phyloP scores from a whole-genome alignment of 768 basidiomycete species.

The Myochromella boudieri region DNA sequence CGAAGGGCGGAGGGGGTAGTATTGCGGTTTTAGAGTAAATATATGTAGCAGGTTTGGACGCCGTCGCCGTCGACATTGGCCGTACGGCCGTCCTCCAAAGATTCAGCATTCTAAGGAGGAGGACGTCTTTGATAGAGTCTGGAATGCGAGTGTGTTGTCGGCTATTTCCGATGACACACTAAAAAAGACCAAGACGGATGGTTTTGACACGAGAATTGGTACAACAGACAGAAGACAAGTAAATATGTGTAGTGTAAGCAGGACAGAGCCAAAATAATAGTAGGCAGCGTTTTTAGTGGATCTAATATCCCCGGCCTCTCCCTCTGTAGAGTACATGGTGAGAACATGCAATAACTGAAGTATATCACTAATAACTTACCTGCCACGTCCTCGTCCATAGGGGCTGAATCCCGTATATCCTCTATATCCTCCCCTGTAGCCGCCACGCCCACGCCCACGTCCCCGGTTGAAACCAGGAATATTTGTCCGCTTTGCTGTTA shows the following conservation, averaged over 20 bases:
- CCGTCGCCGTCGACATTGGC: constrained; percentile 44
- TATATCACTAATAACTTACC: constrained; percentile 42
- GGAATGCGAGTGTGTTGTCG: not conserved
- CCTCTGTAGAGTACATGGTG: constrained; percentile 14
- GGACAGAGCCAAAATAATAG: not conserved
- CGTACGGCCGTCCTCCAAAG: constrained; percentile 36
- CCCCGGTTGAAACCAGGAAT: constrained; percentile 89
- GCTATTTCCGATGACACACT: constrained; percentile 10
- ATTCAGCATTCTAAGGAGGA: constrained; percentile 39
- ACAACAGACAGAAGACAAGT: constrained; percentile 12
- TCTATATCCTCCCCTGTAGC: constrained; percentile 50
- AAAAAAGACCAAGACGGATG: no score
- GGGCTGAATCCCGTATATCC: constrained; percentile 56
- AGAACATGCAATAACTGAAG: not conserved
- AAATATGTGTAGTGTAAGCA: constrained; percentile 16
- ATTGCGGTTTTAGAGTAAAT: constrained; percentile 75
- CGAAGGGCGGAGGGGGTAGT: constrained; percentile 44
- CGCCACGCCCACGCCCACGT: constrained; percentile 72
- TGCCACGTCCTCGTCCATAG: constrained; percentile 68
- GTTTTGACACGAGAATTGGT: no score
- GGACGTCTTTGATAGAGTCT: no score
- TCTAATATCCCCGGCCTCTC: constrained; percentile 73
- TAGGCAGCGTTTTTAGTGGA: constrained; percentile 12
- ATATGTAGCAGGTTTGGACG: constrained; percentile 40
- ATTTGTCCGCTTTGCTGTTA: constrained; percentile 95